A percentile compares a stretch with the other conserved stretches of the same genome.
Evolutionary conservation across 805 yeast genomes (phyloP).

Genomic region (Cyberlindnera mrakii): DNA sequence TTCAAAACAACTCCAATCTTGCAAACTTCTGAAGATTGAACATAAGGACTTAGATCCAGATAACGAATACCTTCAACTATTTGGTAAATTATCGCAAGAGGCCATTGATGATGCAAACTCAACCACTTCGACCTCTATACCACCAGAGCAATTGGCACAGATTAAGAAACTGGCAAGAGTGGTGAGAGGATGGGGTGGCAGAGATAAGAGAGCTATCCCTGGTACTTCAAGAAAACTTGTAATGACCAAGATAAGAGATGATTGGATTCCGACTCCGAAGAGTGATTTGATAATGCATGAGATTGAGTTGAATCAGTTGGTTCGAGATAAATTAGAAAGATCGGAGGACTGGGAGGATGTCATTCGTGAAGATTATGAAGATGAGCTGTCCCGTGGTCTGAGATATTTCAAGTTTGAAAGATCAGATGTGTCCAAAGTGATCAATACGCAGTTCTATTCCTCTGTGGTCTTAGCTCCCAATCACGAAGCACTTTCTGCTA

Average conservation of each 20-base stretch:
- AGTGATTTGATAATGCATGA: slow-evolving; percentile 61
- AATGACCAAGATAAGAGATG: slow-evolving; percentile 69
- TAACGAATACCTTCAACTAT: slow-evolving; percentile 60
- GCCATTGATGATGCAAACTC: slow-evolving; percentile 72
- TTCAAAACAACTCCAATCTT: slow-evolving; percentile 33
- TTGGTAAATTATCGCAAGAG: slow-evolving; percentile 64
- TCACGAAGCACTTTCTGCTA: slow-evolving; percentile 60
- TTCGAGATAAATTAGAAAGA: slow-evolving; percentile 27
- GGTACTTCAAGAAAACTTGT: slow-evolving; percentile 64
- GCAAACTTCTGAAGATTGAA: slow-evolving; percentile 38
- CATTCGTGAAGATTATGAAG: slow-evolving; percentile 33
- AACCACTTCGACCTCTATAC: slow-evolving; percentile 60
- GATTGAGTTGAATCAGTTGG: slow-evolving; percentile 33
- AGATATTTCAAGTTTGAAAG: slow-evolving; percentile 50
- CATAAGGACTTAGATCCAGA: slow-evolving; percentile 66
- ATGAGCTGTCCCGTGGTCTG: slow-evolving; percentile 39
- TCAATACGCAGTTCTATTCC: slow-evolving; percentile 47
- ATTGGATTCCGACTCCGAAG: slow-evolving; percentile 67
- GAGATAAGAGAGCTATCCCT: slow-evolving; percentile 67
- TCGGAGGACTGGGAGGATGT: slow-evolving; percentile 45
- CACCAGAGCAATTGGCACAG: slow-evolving; percentile 64
- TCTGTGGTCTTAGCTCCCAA: slow-evolving; percentile 71
- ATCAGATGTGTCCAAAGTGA: slow-evolving; percentile 27
- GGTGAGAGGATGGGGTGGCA: slow-evolving; percentile 84
- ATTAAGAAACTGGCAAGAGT: slow-evolving; percentile 43